These are phyloP conservation scores for Vitis hybrid DNA, from an alignment of 177 flowering plant genomes.

Conservation along the genomic window DNA sequence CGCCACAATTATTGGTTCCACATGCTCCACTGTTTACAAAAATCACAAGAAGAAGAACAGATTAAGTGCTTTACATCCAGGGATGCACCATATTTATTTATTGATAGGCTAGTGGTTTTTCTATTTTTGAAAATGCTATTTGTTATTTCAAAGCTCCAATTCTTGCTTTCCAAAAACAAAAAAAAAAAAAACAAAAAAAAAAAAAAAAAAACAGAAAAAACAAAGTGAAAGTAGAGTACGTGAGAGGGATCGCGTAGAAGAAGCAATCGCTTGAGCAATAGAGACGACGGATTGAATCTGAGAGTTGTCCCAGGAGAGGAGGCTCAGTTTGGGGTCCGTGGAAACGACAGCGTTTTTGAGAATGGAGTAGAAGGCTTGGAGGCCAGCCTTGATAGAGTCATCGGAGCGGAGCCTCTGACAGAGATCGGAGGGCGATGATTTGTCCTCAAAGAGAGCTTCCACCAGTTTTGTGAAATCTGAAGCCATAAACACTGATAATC, in stretches of 20 bases:
- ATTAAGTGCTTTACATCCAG: not conserved
- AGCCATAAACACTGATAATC: constrained; percentile 17
- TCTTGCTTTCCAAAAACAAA: not conserved
- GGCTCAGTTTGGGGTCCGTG: constrained; percentile 25
- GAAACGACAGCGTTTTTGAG: constrained; percentile 37
- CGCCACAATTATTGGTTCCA: constrained; percentile 51
- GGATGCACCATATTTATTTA: no score
- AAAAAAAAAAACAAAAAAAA: not conserved
- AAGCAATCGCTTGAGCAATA: constrained; percentile 36
- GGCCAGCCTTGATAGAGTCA: constrained; percentile 42
- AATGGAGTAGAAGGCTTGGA: constrained; percentile 44
- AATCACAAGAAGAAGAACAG: not conserved
- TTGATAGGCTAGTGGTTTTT: no score
- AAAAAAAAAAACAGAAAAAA: not conserved
- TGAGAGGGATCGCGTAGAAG: constrained; percentile 49
- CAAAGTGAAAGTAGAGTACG: constrained; percentile 23
- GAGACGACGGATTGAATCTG: constrained; percentile 59
- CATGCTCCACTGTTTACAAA: constrained; percentile 50
- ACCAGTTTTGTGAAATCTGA: constrained; percentile 35
- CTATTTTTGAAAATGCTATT: not conserved
- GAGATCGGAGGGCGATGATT: constrained; percentile 33
- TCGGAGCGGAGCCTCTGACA: constrained; percentile 47
- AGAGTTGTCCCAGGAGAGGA: constrained; percentile 47
- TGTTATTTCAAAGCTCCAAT: not conserved
- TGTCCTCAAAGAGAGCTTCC: constrained; percentile 27